Conservation (phyloP, 140 eudicot genomes). For the Bidens hawaiensis region DNA sequence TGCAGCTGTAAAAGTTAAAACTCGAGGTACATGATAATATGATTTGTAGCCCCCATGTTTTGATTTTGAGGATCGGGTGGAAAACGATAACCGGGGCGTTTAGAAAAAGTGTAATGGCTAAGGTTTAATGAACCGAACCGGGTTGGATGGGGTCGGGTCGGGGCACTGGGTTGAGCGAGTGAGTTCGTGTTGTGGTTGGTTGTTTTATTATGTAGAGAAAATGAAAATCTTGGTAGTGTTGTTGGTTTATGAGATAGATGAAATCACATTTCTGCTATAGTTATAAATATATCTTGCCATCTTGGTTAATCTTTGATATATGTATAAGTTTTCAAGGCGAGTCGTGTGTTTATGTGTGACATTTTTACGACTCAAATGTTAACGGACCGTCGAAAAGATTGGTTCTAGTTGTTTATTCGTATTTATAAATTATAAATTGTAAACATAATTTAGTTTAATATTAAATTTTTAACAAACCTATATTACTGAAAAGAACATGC, state of each 20-base stretch:
- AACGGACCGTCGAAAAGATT: too few species aligned
- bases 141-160: not conserved
- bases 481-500: too few species aligned
- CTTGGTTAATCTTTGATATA: not conserved
- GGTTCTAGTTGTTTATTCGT: too few species aligned
- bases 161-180: not conserved
- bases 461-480: too few species aligned
- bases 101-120: not conserved
- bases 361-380: too few species aligned
- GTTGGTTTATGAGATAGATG: conserved; percentile 2
- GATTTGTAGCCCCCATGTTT: not conserved
- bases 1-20: conserved; percentile 55
- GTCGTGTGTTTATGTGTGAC: not conserved
- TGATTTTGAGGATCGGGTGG: not conserved
- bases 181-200: not conserved
- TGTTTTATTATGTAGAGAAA: conserved; percentile 9
- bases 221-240: conserved; percentile 7
- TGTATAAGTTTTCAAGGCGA: not conserved
- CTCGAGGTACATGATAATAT: not conserved
- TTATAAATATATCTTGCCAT: not conserved
- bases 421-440: too few species aligned
- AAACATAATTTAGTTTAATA: too few species aligned
- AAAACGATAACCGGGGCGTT: not conserved
- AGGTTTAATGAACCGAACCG: too few species aligned
- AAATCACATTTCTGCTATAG: not conserved